Evolutionary conservation across 306 rosid species (phyloP), one percentile per base, ranked within the genome.

Genomic region (Prunus mira): DNA sequence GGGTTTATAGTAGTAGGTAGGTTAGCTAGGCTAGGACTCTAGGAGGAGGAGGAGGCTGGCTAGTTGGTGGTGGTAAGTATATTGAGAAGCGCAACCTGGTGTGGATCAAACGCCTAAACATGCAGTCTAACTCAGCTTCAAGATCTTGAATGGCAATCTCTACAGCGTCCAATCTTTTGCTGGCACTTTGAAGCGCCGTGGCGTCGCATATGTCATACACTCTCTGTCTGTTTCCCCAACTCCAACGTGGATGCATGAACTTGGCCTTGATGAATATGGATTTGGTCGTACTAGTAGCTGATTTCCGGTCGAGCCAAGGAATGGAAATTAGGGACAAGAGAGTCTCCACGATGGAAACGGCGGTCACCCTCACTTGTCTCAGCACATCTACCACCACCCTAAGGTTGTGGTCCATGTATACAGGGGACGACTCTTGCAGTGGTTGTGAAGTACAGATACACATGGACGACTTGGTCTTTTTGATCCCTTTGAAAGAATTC

Each of bases 61-160:
- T 38, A 1, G 52, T 0, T 75, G 75, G 25, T 34, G 43, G 57
- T 88, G 72, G 86, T 86, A 24, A 83, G 89, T 49, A 86, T 83
- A 71, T 88, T 85, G 72, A 88, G 93, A 49, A 90, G 96, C 52
- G 88, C 83, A 61, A 85, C 91, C 89, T 85, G 19, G 91, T 88
- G 72, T 85, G 86, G 67, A 85, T 90, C 86, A 90, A 86, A 76
- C 93, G 88, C 68, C 93, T 88, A 24, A 86, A 84, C 79, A 88
- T 84, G 75, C 86, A 83, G 25, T 83, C 89, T 52, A 90, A 69
- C 80, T 86, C 93, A 78, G 63, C 73, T 69, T 86, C 88, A 71
- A 90, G 86, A 75, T 87, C 80, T 76, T 90, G 84, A 3, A 88
- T 76, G 2, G 91, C 89, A 41, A 85, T 83, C 27, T 77, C 82